Evolutionary conservation across 2,329 filamentous ascomycete genomes (phyloP).

Genomic region (Nemania diffusa): DNA sequence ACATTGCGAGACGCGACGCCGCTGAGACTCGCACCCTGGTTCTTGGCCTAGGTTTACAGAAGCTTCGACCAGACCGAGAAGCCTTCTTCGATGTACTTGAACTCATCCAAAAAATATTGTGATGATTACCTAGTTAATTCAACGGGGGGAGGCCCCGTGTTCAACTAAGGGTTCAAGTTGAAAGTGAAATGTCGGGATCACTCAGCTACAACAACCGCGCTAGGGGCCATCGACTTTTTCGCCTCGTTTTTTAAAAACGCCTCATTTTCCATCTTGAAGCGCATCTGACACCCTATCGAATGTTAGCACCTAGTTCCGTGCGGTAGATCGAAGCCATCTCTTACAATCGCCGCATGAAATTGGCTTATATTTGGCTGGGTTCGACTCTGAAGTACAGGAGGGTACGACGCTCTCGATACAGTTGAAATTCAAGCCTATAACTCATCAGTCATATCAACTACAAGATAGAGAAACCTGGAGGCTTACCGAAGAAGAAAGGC

Average conservation of each 20-base stretch:
- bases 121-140: conserved; percentile 25
- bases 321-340: conserved; percentile 21
- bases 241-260: conserved; percentile 43
- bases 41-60: conserved; percentile 68
- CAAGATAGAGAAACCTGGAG: neutral
- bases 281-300: conserved; percentile 47
- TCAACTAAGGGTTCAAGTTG: neutral
- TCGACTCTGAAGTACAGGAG: conserved; percentile 57
- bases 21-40: conserved; percentile 70
- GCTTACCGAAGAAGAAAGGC: conserved; percentile 65
- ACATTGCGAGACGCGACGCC: conserved; percentile 76
- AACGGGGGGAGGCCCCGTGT: neutral
- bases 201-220: conserved; percentile 32
- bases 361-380: conserved; percentile 61
- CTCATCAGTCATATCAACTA: conserved; percentile 11
- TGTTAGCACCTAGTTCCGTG: neutral
- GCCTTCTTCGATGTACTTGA: conserved; percentile 74
- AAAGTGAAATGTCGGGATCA: neutral
- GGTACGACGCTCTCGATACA: conserved; percentile 60
- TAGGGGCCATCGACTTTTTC: conserved; percentile 41
- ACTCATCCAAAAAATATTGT: conserved; percentile 68
- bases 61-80: conserved; percentile 61
- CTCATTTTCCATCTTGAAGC: conserved; percentile 48
- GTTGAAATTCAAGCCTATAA: conserved; percentile 61
- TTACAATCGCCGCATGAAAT: conserved; percentile 61